phyloP scores from a whole-genome alignment of 1,139 yeast genomes.

The Debaryomycetaceae sp. region DNA sequence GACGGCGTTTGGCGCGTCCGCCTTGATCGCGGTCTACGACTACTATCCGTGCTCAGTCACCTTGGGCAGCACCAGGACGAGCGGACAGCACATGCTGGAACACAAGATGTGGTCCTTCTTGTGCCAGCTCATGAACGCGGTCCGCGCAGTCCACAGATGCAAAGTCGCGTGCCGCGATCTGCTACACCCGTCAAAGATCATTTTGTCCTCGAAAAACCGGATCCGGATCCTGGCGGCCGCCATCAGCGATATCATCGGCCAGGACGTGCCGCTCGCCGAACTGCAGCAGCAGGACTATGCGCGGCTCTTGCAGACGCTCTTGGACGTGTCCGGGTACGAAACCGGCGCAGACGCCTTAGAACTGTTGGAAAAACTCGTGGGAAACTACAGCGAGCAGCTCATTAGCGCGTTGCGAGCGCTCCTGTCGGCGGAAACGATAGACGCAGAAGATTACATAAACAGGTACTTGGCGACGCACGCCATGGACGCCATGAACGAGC shows the following conservation, averaged over 20 bases:
- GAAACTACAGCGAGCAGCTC: slow-evolving; percentile 14
- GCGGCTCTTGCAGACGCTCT: slow-evolving; percentile 46
- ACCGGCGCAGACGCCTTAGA: slow-evolving; percentile 3
- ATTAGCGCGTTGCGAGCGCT: slow-evolving; percentile 4
- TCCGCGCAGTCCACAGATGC: slow-evolving; percentile 49
- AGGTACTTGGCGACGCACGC: slow-evolving; percentile 26
- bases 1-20: slow-evolving; percentile 56
- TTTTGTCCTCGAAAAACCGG: slow-evolving; percentile 62
- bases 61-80: slow-evolving; percentile 32
- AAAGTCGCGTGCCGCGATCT: slow-evolving; percentile 53
- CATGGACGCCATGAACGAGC: slow-evolving; percentile 37
- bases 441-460: slow-evolving; percentile 8
- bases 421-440: slow-evolving; percentile 4
- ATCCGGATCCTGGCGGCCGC: slow-evolving; percentile 67
- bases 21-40: slow-evolving; percentile 40
- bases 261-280: no score
- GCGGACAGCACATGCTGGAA: slow-evolving; percentile 44
- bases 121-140: slow-evolving; percentile 62
- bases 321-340: slow-evolving; percentile 19
- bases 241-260: slow-evolving; percentile 58
- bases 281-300: slow-evolving; percentile 39
- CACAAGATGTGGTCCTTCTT: slow-evolving; percentile 65
- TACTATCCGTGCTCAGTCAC: slow-evolving; percentile 58
- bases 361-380: slow-evolving; percentile 4
- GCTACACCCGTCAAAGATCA: slow-evolving; percentile 55